phyloP scores from a whole-genome alignment of 352 stramenopile species.

The Phytophthora sojae region DNA sequence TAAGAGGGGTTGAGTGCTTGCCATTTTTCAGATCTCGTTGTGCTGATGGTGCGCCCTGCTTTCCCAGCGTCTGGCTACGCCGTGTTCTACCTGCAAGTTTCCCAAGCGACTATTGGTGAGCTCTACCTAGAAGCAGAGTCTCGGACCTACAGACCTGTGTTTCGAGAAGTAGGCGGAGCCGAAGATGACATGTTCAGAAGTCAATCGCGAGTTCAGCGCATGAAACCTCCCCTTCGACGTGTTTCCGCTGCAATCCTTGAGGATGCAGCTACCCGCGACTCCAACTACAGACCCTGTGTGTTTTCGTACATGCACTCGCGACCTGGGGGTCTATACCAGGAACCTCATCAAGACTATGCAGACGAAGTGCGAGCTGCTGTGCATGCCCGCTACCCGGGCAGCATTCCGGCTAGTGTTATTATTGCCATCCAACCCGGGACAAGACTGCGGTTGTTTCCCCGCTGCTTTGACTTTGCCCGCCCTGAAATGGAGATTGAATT shows the following conservation, averaged over 20 bases:
- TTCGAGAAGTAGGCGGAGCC: background rate
- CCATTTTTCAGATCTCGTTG: too few relatives aligned
- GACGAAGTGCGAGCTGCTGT: background rate
- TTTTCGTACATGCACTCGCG: background rate
- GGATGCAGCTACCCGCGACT: background rate
- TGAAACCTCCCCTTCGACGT: too few relatives aligned
- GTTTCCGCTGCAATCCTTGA: background rate
- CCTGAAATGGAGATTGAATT: too few relatives aligned
- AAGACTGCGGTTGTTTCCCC: too few relatives aligned
- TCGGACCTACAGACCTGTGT: background rate
- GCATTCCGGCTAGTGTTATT: background rate
- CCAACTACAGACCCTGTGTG: background rate
- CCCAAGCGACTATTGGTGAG: too few relatives aligned
- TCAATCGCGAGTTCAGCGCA: background rate
- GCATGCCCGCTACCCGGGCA: background rate
- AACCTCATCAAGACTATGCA: background rate
- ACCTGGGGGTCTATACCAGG: background rate
- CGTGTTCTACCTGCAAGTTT: too few relatives aligned
- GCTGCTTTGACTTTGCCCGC: too few relatives aligned
- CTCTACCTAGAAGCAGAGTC: too few relatives aligned
- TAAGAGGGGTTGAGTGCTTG: too few relatives aligned
- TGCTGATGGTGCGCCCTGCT: too few relatives aligned
- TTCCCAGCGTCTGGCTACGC: too few relatives aligned
- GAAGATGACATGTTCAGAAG: background rate
- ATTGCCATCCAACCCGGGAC: background rate